These are phyloP conservation scores for Trichoderma aggressivum DNA, from an alignment of 2,329 filamentous ascomycete species.

Conservation along the genomic window DNA sequence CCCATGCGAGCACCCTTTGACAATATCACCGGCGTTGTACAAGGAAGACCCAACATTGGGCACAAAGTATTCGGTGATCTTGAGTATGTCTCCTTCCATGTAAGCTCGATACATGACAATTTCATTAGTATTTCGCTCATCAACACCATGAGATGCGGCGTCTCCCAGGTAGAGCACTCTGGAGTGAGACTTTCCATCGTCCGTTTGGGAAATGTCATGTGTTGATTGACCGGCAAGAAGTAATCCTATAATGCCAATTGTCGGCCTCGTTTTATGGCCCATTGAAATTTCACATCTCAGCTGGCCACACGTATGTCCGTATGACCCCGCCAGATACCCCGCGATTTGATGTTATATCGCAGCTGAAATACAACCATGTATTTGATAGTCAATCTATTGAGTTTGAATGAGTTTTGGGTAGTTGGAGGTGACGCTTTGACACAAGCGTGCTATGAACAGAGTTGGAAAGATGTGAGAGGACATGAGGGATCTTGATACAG, in stretches of 20 bases:
- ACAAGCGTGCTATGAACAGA: too few species aligned
- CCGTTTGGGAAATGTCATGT: not conserved
- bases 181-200: not conserved
- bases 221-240: not conserved
- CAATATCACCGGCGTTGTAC: not conserved
- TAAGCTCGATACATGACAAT: not conserved
- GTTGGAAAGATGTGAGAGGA: too few species aligned
- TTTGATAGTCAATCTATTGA: not conserved
- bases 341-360: not conserved
- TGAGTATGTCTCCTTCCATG: not conserved
- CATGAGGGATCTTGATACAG: not conserved
- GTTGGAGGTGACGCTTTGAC: too few species aligned
- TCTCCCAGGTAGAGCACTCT: not conserved
- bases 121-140: not conserved
- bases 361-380: not conserved
- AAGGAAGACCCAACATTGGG: not conserved
- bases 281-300: not conserved
- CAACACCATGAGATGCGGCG: not conserved
- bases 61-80: not conserved
- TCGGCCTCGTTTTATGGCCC: not conserved
- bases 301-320: fast-evolving
- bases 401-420: not conserved
- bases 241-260: not conserved
- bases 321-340: not conserved
- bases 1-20: not conserved